Evolutionary conservation across 208 protist genomes (phyloP).

Genomic region (Trypanosomatidae sp.): DNA sequence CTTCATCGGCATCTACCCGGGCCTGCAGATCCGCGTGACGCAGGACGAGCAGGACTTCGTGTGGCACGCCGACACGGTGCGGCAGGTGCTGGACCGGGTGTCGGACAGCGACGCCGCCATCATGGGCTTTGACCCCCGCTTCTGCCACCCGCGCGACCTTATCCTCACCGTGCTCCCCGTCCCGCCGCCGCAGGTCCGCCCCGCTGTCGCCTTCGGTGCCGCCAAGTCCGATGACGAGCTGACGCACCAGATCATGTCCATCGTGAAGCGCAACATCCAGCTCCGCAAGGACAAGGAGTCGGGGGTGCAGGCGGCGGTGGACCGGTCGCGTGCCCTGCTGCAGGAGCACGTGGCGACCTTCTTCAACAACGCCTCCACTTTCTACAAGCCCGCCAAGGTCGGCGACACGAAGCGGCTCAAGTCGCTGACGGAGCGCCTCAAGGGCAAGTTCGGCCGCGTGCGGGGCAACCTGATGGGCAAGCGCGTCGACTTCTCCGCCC

Average conservation of each 20-base stretch:
- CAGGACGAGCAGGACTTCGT: constrained; percentile 68
- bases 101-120: constrained; percentile 61
- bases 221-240: constrained; percentile 96
- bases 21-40: constrained; percentile 65
- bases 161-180: constrained; percentile 97
- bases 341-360: constrained; percentile 98
- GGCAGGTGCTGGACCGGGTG: constrained; percentile 73
- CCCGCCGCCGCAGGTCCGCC: constrained; percentile 98
- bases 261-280: constrained; percentile 96
- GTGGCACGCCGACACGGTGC: constrained; percentile 81
- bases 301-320: constrained; percentile 88
- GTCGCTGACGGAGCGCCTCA: constrained; percentile 98
- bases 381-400: constrained; percentile 85
- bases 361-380: constrained; percentile 98
- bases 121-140: constrained; percentile 74
- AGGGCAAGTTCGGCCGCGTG: constrained; percentile 99
- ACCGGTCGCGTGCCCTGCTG: constrained; percentile 86
- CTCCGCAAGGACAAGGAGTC: constrained; percentile 88
- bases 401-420: constrained; percentile 96
- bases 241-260: constrained; percentile 97
- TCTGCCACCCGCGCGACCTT: constrained; percentile 89
- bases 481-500: constrained; percentile 99
- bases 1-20: constrained; percentile 72
- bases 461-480: constrained; percentile 99
- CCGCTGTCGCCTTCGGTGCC: constrained; percentile 92